Evolutionary conservation across 768 basidiomycete species (phyloP).

Genomic region (Hortiboletus campestris): DNA sequence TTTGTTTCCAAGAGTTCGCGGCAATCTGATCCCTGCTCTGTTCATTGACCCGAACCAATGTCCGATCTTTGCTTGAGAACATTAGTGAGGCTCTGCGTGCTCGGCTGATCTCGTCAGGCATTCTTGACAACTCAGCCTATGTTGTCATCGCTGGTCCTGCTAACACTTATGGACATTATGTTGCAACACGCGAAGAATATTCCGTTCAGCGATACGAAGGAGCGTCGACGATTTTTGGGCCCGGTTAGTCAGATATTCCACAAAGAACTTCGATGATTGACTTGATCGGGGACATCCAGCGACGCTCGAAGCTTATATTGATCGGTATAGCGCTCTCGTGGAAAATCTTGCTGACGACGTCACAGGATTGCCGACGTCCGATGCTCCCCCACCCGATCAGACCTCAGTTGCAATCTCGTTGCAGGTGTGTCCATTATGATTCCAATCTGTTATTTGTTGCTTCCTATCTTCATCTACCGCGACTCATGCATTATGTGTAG

Average conservation of each 20-base stretch:
- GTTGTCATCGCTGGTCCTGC: slow-evolving; percentile 82
- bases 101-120: slow-evolving; percentile 57
- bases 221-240: slow-evolving; percentile 76
- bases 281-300: slow-evolving; percentile 34
- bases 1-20: background rate
- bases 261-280: background rate
- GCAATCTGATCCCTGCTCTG: slow-evolving; percentile 3
- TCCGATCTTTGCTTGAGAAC: background rate
- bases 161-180: slow-evolving; percentile 76
- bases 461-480: background rate
- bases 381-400: slow-evolving; percentile 62
- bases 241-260: slow-evolving; percentile 45
- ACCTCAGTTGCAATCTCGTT: slow-evolving; percentile 66
- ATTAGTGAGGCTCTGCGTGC: slow-evolving; percentile 65
- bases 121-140: slow-evolving; percentile 66
- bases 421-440: slow-evolving; percentile 39
- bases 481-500: slow-evolving; percentile 30
- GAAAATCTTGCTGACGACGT: slow-evolving; percentile 54
- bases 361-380: slow-evolving; percentile 52
- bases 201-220: slow-evolving; percentile 77
- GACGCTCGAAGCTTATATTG: slow-evolving; percentile 78
- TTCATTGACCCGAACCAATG: background rate
- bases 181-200: slow-evolving; percentile 73
- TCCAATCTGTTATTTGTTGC: background rate
- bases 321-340: slow-evolving; percentile 68